Evolutionary conservation across 352 stramenopile genomes (phyloP), one percentile per base, ranked within the genome.

Genomic region (Phytopythium vexans): DNA sequence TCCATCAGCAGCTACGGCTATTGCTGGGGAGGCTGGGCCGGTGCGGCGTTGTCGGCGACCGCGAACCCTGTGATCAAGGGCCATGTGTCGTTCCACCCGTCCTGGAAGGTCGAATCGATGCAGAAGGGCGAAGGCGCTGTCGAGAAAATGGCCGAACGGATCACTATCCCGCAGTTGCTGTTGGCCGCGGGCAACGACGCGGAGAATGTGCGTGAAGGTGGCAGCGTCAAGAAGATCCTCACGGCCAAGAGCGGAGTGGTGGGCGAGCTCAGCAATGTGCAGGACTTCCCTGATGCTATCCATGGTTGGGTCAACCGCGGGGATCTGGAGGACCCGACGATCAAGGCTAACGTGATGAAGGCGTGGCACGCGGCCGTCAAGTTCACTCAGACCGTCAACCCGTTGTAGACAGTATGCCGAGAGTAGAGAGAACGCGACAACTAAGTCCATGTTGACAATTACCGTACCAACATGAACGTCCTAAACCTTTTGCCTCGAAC

Each of bases 291-390:
- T 6, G 44, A 68, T 15, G 61, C 64, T 43, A 54, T 58, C 16
- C 70, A 82, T 39, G 71, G 71, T 27, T 85, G 68, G 68, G 70
- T 78, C 47, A 71, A 78, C 57, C 68, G 74, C 37, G 70, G 66
- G 37, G 68, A 82, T 41, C 35, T 82, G 40, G 41, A 62, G 11
- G 56, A 84, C 41, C 33, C 64, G 3, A 50, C 41, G 6, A 41
- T 65, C 12, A 56, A 63, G 34, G 39, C 38, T 3, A 51, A 39
- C 15, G 65, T 83, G 3, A 39, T 59, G 27, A 68, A 67, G 43
- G 70, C 70, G 10, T 77, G 73, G 54, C 32, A 60, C 31, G 31
- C 39, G 14, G 61, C 61, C 8, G 4, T 69, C 21, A 44, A 48
- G 31, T 69, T 66, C 46, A 39, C 60, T 3, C 36, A 65, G 52